phyloP scores from a whole-genome alignment of 306 rosid genomes.

The Citrullus mucosospermus region DNA sequence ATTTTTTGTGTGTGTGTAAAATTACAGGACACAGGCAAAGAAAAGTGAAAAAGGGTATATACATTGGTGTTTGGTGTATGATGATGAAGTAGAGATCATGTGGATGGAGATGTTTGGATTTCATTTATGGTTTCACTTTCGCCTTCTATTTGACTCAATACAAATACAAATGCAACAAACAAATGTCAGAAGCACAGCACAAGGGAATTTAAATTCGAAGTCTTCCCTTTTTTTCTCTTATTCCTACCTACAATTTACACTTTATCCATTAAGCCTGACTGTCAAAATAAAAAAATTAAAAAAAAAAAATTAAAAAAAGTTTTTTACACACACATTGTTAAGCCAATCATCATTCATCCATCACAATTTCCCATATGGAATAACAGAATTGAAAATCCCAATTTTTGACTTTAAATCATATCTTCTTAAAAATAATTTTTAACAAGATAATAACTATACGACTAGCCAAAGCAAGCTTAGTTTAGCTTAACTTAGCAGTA shows the following conservation, averaged over 20 bases:
- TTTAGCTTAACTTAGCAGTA: no score
- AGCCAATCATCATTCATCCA: not conserved
- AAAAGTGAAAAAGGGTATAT: not conserved
- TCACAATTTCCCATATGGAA: not conserved
- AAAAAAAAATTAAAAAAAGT: not conserved
- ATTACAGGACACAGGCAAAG: not conserved
- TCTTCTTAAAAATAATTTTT: no score
- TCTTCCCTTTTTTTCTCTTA: not conserved
- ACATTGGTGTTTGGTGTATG: not conserved
- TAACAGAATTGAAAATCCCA: not conserved
- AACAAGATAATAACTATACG: no score
- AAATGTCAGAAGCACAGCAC: not conserved
- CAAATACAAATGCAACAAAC: not conserved
- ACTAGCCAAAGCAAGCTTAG: no score
- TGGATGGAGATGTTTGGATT: no score
- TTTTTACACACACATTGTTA: not conserved
- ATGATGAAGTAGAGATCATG: no score
- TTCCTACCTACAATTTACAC: not conserved
- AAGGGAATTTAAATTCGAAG: not conserved
- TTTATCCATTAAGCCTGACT: not conserved
- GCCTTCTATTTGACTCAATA: not conserved
- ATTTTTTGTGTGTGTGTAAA: not conserved
- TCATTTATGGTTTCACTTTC: not conserved
- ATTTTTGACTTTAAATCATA: no score
- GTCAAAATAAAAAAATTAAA: not conserved